Conservation (phyloP, 2,329 filamentous ascomycete species). For the Fusarium chlamydosporum region DNA sequence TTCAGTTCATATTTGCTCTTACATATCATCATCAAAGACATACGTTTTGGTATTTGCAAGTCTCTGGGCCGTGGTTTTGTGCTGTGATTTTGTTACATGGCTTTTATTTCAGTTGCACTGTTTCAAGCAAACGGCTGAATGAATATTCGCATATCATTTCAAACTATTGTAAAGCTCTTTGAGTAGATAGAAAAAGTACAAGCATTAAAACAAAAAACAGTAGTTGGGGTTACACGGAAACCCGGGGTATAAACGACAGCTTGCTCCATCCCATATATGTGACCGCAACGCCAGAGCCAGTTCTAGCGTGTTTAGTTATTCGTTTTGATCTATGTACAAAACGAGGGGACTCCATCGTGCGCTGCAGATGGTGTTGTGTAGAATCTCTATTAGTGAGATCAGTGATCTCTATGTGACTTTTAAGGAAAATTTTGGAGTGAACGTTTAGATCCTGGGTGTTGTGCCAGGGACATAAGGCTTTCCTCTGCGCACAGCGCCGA, state of each 20-base stretch:
- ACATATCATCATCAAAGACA: constrained; percentile 6
- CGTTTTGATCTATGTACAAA: constrained; percentile 26
- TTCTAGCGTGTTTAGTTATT: constrained; percentile 26
- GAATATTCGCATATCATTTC: constrained; percentile 48
- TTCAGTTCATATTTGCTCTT: not conserved
- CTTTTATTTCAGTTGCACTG: not conserved
- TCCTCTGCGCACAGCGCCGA: constrained; percentile 60
- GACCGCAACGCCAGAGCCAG: constrained; percentile 35
- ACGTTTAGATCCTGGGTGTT: constrained; percentile 52
- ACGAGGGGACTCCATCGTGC: constrained; percentile 33
- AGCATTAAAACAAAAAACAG: constrained; percentile 16
- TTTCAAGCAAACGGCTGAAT: not conserved
- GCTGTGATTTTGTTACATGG: not conserved
- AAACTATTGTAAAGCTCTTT: constrained; percentile 34
- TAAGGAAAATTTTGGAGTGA: constrained; percentile 7
- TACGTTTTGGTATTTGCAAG: not conserved
- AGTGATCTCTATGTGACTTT: constrained; percentile 1
- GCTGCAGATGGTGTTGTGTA: constrained; percentile 30
- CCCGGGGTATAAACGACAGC: constrained; percentile 49
- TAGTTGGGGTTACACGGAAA: constrained; percentile 13
- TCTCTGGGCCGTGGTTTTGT: not conserved
- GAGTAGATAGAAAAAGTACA: constrained; percentile 10
- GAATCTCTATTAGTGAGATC: constrained; percentile 20
- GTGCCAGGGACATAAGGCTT: constrained; percentile 60
- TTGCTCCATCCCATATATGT: constrained; percentile 31